Percentiles rank a stretch among this genome's conserved stretches.
These are phyloP conservation scores for Torulaspora quercuum DNA, from an alignment of 805 yeast species.

Conservation along the genomic window DNA sequence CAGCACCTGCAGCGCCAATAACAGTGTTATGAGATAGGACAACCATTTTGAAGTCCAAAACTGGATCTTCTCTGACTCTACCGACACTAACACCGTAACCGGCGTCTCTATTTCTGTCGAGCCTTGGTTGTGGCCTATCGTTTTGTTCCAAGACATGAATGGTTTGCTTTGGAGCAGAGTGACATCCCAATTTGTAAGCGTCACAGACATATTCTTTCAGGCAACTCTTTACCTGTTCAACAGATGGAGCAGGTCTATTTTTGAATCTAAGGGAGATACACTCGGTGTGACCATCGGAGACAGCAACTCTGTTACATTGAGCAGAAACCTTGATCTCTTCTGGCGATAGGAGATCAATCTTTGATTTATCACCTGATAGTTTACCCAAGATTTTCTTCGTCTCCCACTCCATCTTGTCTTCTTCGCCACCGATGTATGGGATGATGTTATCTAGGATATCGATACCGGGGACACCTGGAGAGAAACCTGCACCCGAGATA, in stretches of 20 bases:
- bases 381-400: constrained; percentile 88
- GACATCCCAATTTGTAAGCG: constrained; percentile 73
- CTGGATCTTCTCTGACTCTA: constrained; percentile 87
- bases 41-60: constrained; percentile 92
- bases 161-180: constrained; percentile 89
- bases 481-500: constrained; percentile 96
- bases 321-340: constrained; percentile 85
- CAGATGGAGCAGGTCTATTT: constrained; percentile 77
- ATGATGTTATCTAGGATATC: constrained; percentile 92
- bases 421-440: constrained; percentile 95
- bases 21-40: constrained; percentile 96
- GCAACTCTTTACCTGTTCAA: constrained; percentile 71
- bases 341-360: constrained; percentile 56
- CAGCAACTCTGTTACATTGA: constrained; percentile 95
- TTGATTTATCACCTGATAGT: constrained; percentile 48
- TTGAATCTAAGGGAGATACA: constrained; percentile 84
- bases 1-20: constrained; percentile 99
- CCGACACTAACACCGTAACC: constrained; percentile 96
- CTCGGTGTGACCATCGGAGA: constrained; percentile 96
- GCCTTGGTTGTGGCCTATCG: constrained; percentile 96
- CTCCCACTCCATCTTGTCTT: constrained; percentile 98
- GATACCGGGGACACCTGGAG: constrained; percentile 96
- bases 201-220: constrained; percentile 77
- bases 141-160: constrained; percentile 87
- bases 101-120: constrained; percentile 90